These are phyloP conservation scores for Trichoderma atroviride DNA, from an alignment of 2,329 filamentous ascomycete species.

Conservation along the genomic window DNA sequence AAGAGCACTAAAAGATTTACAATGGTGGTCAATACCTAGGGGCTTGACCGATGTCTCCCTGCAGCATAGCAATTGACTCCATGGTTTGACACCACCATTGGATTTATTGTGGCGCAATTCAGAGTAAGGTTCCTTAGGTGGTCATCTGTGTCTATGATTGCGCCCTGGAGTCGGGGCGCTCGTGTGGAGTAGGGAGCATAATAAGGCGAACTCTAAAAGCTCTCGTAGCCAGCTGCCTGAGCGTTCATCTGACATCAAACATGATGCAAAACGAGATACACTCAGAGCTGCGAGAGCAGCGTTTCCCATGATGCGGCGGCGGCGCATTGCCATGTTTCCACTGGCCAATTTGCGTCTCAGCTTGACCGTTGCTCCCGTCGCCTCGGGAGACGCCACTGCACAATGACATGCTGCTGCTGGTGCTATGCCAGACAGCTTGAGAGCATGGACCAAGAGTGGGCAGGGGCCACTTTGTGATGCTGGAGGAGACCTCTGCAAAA, in stretches of 20 bases:
- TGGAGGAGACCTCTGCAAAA: slow-evolving; percentile 19
- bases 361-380: slow-evolving; percentile 23
- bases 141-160: neutral
- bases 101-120: slow-evolving; percentile 1
- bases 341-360: slow-evolving; percentile 20
- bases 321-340: neutral
- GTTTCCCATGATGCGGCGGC: neutral
- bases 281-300: neutral
- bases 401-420: slow-evolving; percentile 19
- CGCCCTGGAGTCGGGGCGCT: slow-evolving; percentile 5
- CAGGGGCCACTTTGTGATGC: slow-evolving; percentile 10
- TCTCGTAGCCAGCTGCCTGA: neutral
- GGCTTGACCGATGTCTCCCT: slow-evolving; percentile 7
- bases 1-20: neutral
- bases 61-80: neutral
- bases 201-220: neutral
- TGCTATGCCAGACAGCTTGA: slow-evolving; percentile 12
- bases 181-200: slow-evolving; percentile 2
- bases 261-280: neutral
- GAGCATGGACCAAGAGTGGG: slow-evolving; percentile 1
- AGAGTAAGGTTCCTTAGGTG: slow-evolving; percentile 10
- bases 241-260: slow-evolving; percentile 1
- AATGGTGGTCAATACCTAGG: neutral
- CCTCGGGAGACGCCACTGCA: slow-evolving; percentile 10
- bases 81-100: neutral